Evolutionary conservation across 2,329 filamentous ascomycete species (phyloP).

Genomic region (Sphaceloma murrayae): DNA sequence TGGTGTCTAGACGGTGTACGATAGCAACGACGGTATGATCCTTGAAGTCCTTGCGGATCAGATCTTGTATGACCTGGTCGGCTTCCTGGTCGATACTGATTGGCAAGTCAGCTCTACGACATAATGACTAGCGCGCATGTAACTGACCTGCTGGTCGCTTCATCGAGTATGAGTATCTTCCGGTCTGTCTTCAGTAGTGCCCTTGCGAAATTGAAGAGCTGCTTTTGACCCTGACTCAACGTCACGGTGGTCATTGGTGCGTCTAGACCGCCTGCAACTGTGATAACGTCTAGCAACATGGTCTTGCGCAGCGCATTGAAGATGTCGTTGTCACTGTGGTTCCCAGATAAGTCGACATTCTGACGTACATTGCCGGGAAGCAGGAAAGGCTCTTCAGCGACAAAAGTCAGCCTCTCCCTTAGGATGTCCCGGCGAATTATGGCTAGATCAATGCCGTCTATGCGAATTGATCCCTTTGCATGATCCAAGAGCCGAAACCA

Average conservation of each 20-base stretch:
- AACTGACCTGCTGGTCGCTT: slow-evolving; percentile 20
- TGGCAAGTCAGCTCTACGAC: background rate
- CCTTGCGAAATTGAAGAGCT: slow-evolving; percentile 42
- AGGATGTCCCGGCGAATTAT: slow-evolving; percentile 36
- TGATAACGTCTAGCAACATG: slow-evolving; percentile 28
- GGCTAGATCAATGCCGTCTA: slow-evolving; percentile 42
- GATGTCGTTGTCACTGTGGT: slow-evolving; percentile 33
- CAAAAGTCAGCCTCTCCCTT: slow-evolving; percentile 36
- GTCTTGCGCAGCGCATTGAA: slow-evolving; percentile 37
- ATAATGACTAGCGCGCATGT: background rate
- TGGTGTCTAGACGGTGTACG: slow-evolving; percentile 47
- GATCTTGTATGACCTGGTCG: slow-evolving; percentile 30
- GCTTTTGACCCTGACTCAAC: slow-evolving; percentile 40
- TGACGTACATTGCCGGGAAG: slow-evolving; percentile 39
- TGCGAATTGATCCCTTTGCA: slow-evolving; percentile 33
- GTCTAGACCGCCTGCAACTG: slow-evolving; percentile 31
- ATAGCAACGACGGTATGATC: slow-evolving; percentile 51
- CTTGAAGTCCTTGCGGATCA: slow-evolving; percentile 36
- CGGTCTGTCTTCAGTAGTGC: slow-evolving; percentile 32
- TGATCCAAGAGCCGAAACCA: slow-evolving; percentile 42
- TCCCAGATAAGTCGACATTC: slow-evolving; percentile 39
- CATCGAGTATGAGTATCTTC: slow-evolving; percentile 34
- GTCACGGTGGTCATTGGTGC: slow-evolving; percentile 27
- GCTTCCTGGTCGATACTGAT: slow-evolving; percentile 8
- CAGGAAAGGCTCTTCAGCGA: slow-evolving; percentile 45